phyloP scores from a whole-genome alignment of 2,329 filamentous ascomycete species.

The Cladophialophora psammophila region DNA sequence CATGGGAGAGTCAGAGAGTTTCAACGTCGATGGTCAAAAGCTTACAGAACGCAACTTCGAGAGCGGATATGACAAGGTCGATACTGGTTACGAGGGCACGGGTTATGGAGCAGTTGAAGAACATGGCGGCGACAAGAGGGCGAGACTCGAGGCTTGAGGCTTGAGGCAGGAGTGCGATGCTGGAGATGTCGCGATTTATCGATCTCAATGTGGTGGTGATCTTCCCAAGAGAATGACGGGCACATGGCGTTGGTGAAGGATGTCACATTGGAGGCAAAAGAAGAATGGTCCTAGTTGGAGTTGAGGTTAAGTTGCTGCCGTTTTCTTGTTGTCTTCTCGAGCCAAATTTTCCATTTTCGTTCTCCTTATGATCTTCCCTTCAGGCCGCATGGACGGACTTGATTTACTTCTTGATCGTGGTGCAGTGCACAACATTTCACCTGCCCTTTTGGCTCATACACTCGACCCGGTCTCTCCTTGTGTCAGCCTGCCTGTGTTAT shows the following conservation, averaged over 20 bases:
- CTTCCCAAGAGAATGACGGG: background rate
- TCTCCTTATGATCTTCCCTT: background rate
- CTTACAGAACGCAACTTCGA: conserved; percentile 33
- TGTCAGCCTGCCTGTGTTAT: background rate
- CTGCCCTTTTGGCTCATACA: background rate
- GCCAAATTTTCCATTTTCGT: background rate
- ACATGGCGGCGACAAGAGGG: conserved; percentile 32
- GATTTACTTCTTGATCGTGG: background rate
- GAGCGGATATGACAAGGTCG: conserved; percentile 33
- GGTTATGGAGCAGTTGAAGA: conserved; percentile 26
- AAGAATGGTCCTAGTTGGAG: conserved; percentile 2
- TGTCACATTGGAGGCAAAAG: background rate
- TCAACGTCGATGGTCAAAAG: conserved; percentile 25
- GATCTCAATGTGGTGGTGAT: conserved; percentile 3
- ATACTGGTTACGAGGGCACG: conserved; percentile 31
- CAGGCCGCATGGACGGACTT: background rate
- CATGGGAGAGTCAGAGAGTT: conserved; percentile 28
- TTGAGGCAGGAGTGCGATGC: background rate
- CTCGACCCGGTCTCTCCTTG: background rate
- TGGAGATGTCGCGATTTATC: background rate
- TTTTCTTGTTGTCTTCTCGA: conserved; percentile 5
- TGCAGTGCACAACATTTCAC: background rate
- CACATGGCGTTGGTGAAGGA: conserved; percentile 1
- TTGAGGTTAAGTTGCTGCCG: background rate
- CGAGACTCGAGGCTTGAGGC: conserved; percentile 29